Evolutionary conservation across 1,284 basidiomycete genomes (phyloP).

Genomic region (Apiotrichum gracile): DNA sequence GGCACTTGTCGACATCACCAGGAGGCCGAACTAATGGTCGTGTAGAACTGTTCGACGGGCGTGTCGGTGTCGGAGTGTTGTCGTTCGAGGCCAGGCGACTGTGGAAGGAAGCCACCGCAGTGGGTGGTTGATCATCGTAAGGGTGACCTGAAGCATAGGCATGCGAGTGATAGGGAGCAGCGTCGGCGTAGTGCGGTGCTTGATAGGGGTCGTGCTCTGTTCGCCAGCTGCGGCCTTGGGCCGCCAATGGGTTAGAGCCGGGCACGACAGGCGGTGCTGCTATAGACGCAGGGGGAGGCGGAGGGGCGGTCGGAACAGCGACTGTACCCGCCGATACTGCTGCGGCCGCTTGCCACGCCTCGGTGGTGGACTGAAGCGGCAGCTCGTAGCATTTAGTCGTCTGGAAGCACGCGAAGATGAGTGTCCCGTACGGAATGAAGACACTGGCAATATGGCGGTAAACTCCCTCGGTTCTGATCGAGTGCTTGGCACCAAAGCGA

Average conservation of each 20-base stretch:
- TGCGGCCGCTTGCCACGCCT: background rate
- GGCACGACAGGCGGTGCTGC: background rate
- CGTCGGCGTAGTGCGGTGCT: background rate
- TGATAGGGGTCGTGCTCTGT: background rate
- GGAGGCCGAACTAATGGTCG: constrained; percentile 52
- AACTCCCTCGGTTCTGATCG: constrained; percentile 56
- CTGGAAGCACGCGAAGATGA: constrained; percentile 50
- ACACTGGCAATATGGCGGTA: constrained; percentile 70
- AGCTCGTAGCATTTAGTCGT: constrained; percentile 55
- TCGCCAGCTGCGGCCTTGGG: background rate
- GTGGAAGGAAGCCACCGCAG: constrained; percentile 4
- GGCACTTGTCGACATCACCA: constrained; percentile 65
- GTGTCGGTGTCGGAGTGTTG: constrained; percentile 4
- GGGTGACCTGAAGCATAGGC: background rate
- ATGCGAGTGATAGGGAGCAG: background rate
- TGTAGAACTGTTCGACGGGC: constrained; percentile 4
- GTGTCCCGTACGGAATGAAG: constrained; percentile 84
- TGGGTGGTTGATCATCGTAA: background rate
- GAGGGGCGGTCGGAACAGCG: background rate
- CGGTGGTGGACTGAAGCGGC: background rate
- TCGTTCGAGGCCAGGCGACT: background rate
- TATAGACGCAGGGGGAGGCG: background rate
- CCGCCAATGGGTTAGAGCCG: background rate
- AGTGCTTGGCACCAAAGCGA: constrained; percentile 78
- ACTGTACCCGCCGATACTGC: background rate